phyloP scores from a whole-genome alignment of 208 protist genomes.

The Balamuthia mandrillaris region DNA sequence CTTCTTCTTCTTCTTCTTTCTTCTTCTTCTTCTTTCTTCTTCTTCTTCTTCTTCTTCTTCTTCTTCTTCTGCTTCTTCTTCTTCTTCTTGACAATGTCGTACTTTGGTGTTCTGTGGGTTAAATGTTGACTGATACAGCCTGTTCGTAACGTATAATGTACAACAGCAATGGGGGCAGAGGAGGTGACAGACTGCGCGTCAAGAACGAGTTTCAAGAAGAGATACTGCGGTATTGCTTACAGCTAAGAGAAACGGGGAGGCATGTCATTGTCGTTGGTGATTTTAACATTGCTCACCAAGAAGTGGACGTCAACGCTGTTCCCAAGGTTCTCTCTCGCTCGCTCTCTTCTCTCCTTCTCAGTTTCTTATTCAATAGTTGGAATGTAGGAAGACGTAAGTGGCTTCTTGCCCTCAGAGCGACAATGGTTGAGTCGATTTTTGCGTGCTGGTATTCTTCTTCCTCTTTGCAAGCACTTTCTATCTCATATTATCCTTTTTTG shows the following conservation, averaged over 20 bases:
- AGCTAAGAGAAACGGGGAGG: not conserved
- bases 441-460: too few species aligned
- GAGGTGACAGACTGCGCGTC: not conserved
- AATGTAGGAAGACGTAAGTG: not conserved
- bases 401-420: not conserved
- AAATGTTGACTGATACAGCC: too few species aligned
- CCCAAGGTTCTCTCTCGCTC: not conserved
- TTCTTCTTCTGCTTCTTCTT: too few species aligned
- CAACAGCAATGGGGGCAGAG: not conserved
- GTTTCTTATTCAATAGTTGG: not conserved
- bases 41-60: too few species aligned
- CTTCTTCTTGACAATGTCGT: too few species aligned
- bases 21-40: too few species aligned
- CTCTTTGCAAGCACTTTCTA: too few species aligned
- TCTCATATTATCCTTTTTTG: too few species aligned
- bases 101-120: too few species aligned
- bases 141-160: too few species aligned
- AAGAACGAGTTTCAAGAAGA: not conserved
- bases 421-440: not conserved
- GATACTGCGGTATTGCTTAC: not conserved
- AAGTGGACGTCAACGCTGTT: not conserved
- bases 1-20: too few species aligned
- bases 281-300: not conserved
- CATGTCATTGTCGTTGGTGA: constrained; percentile 3
- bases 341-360: not conserved